Base-by-base conservation (phyloP, 2,329 filamentous ascomycete genomes). In the Neonectria sp. region DNA sequence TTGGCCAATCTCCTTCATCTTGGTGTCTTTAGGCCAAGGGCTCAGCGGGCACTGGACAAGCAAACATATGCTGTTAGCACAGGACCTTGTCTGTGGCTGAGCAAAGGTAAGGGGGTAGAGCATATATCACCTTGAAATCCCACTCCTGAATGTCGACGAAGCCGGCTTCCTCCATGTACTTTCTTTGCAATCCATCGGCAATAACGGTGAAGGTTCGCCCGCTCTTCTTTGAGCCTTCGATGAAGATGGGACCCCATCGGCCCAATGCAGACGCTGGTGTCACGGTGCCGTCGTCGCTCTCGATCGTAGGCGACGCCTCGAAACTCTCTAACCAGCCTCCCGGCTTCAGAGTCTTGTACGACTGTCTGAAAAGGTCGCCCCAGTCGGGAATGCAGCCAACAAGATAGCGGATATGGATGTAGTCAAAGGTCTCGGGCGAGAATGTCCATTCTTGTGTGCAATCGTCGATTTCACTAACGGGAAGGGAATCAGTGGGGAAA, bases 371-470 rank as follows among this genome's bases (percentile, higher is more conserved):
- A 7, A 90, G 75, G 45, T 83, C 80, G 29, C 83, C 82, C 75
- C 87, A 90, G 64, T 89, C 88, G 2, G 81, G 76, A 68, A 90
- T 84, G 59, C 83, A 82, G 25, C 89, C 88, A 1, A 84, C 78
- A 68, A 90, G 80, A 69, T 87, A 82, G 24, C 86, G 84, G 5
- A 86, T 85, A 75, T 90, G 89, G 61, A 91, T 85, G 72, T 85
- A 89, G 78, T 91, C 89, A 72, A 89, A 88, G 24, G 69, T 66
- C 69, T 67, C 85, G 68, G 83, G 80, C 6, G 65, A 21, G 74
- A 80, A 88, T 78, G 80, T 89, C 82, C 82, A 85, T 0, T 81
- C 79, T 7, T 75, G 82, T 67, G 88, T 88, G 55, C 88, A 86
- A 73, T 92, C 89, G 73, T 92, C 90, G 52, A 92, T 86, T 66